A percentile compares a stretch with the other conserved stretches of the same genome.
phyloP scores from a whole-genome alignment of 2,329 filamentous ascomycete genomes.

The Aspergillus tubingensis region DNA sequence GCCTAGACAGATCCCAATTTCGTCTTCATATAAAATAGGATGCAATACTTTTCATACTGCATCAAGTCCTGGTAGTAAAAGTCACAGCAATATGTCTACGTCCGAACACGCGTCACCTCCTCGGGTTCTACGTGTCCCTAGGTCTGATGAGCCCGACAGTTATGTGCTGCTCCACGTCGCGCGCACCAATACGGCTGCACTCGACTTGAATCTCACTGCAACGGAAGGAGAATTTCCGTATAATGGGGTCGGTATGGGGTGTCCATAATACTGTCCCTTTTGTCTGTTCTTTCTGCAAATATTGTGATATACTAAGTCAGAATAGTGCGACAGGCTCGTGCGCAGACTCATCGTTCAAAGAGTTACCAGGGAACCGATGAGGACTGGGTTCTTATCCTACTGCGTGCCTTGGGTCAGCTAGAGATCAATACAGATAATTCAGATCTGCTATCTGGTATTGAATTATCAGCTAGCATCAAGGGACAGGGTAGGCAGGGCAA shows the following conservation, averaged over 20 bases:
- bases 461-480: conserved; percentile 34
- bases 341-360: conserved; percentile 44
- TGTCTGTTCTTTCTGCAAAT: background rate
- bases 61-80: background rate
- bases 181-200: conserved; percentile 34
- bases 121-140: conserved; percentile 53
- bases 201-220: conserved; percentile 59
- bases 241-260: conserved; percentile 45
- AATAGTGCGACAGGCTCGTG: conserved; percentile 40
- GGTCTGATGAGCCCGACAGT: conserved; percentile 44
- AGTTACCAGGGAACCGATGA: conserved; percentile 47
- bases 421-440: conserved; percentile 17
- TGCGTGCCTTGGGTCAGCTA: conserved; percentile 37
- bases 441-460: conserved; percentile 31
- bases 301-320: conserved; percentile 15
- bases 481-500: conserved; percentile 30
- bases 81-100: conserved; percentile 9
- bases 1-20: background rate
- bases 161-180: conserved; percentile 55
- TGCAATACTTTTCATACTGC: background rate
- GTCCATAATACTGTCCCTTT: background rate
- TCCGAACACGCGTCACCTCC: conserved; percentile 18
- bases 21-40: background rate
- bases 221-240: conserved; percentile 62
- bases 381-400: conserved; percentile 44